Evolutionary conservation across 2,329 filamentous ascomycete genomes (phyloP).

Genomic region (Parastagonospora nodorum): DNA sequence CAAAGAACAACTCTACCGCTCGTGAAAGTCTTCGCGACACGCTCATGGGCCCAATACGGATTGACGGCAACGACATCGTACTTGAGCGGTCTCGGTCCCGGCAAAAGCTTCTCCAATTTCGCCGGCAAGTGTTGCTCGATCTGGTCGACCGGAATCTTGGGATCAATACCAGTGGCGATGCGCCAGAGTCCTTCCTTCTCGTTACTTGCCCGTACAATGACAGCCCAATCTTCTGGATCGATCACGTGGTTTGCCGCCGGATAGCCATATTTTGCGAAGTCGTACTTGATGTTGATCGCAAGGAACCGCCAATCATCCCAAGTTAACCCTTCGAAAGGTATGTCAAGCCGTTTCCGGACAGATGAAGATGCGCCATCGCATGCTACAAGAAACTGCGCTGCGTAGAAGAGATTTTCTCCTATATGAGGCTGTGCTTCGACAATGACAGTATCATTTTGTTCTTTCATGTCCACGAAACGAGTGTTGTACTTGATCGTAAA

Average conservation of each 20-base stretch:
- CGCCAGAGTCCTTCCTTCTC: constrained; percentile 2
- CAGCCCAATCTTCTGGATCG: constrained; percentile 1
- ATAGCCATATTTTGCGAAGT: not conserved
- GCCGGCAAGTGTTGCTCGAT: constrained; percentile 1
- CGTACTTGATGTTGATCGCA: constrained; percentile 1
- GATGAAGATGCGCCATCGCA: constrained; percentile 1
- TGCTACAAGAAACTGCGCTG: not conserved
- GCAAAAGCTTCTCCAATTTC: not conserved
- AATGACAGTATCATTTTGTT: not conserved
- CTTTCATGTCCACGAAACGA: not conserved
- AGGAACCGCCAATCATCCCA: constrained; percentile 2
- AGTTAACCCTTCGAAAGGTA: constrained; percentile 1
- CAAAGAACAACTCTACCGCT: not conserved
- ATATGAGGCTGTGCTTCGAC: not conserved
- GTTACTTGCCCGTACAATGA: constrained; percentile 1
- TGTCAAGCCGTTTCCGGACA: not conserved
- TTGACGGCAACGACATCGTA: not conserved
- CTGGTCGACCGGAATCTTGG: not conserved
- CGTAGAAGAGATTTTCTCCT: not conserved
- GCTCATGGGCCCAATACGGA: constrained; percentile 1
- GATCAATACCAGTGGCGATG: not conserved
- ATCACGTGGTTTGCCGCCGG: constrained; percentile 1
- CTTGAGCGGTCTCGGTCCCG: not conserved
- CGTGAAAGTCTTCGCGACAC: not conserved
- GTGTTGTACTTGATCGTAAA: not conserved